Base-by-base conservation (phyloP, 495 filamentous ascomycete species). In the Astrothelium macrocarpum region DNA sequence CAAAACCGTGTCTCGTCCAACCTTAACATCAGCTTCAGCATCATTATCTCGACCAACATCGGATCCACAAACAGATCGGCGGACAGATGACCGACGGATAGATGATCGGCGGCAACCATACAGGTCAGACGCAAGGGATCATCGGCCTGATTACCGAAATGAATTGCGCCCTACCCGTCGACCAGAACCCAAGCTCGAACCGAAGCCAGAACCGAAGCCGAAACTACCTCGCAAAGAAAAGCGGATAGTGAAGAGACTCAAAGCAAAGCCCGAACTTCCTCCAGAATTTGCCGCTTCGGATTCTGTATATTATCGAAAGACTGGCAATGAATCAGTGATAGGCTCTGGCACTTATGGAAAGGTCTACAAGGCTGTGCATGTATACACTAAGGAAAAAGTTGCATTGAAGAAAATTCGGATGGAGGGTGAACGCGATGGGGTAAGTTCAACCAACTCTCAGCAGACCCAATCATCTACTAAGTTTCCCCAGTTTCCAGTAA, bases 301-400 rank as follows among this genome's bases (percentile, higher is more conserved):
- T 53, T 96, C 91, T 2, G 90, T 96, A 18, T 97, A 90, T 74
- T 94, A 85, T 74, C 79, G 91, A 64, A 96, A 95, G 70, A 91
- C 92, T 0, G 92, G 92, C 3, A 95, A 97, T 70, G 91, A 95
- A 72, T 96, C 91, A 9, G 90, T 97, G 1, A 86, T 97, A 11
- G 92, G 92, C 32, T 94, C 91, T 45, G 92, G 92, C 29, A 96
- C 90, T 1, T 96, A 94, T 71, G 94, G 93, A 45, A 97, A 99
- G 72, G 94, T 99, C 7, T 99, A 97, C 79, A 97, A 97, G 71
- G 94, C 87, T n/a, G 81, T 93, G 18, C 91, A 99, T 73, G 91
- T 96, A 16, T 95, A 95, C 67, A 99, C 92, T 10, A 87, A 91
- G 68, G 84, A 85, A 32, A 84, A 90, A 64, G 95, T 97, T 43